Percentiles rank a stretch among this genome's conserved stretches.
Conservation (phyloP, 306 rosid species). For the Citrullus mucosospermus region DNA sequence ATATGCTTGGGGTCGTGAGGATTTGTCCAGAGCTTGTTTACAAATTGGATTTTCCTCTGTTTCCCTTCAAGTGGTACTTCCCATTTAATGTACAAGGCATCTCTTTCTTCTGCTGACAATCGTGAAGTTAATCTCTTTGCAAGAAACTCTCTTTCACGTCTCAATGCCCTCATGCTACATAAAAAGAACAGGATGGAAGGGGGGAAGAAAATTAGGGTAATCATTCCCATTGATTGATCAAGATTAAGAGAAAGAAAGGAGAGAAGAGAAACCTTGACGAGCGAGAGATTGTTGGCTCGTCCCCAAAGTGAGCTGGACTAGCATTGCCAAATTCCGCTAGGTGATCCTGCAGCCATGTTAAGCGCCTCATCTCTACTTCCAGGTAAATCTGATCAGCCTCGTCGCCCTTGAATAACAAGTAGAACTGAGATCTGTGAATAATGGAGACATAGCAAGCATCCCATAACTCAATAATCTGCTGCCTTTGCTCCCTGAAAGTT, state of each 20-base stretch:
- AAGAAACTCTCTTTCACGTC: conserved; percentile 84
- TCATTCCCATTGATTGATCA: background rate
- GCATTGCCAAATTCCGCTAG: conserved; percentile 81
- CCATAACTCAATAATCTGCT: conserved; percentile 88
- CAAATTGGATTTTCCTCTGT: conserved; percentile 75
- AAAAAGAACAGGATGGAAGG: conserved; percentile 1
- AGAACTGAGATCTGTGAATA: conserved; percentile 91
- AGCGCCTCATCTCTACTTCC: conserved; percentile 92
- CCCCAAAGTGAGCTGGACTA: conserved; percentile 82
- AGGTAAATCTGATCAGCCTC: conserved; percentile 87
- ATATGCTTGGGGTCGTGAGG: conserved; percentile 74
- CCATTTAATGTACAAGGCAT: conserved; percentile 73
- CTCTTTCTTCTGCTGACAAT: conserved; percentile 74
- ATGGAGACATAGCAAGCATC: conserved; percentile 82
- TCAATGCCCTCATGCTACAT: conserved; percentile 69
- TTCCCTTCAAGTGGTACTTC: conserved; percentile 91
- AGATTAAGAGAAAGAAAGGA: background rate
- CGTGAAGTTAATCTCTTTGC: conserved; percentile 85
- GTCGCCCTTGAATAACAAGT: conserved; percentile 89
- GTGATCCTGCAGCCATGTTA: conserved; percentile 92
- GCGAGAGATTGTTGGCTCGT: conserved; percentile 65
- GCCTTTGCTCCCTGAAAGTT: conserved; percentile 67
- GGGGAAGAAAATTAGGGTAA: background rate
- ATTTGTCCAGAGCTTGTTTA: conserved; percentile 86
- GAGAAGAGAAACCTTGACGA: conserved; percentile 69